Base-by-base conservation (phyloP, 2,329 filamentous ascomycete species). In the Epichloe bromicola region DNA sequence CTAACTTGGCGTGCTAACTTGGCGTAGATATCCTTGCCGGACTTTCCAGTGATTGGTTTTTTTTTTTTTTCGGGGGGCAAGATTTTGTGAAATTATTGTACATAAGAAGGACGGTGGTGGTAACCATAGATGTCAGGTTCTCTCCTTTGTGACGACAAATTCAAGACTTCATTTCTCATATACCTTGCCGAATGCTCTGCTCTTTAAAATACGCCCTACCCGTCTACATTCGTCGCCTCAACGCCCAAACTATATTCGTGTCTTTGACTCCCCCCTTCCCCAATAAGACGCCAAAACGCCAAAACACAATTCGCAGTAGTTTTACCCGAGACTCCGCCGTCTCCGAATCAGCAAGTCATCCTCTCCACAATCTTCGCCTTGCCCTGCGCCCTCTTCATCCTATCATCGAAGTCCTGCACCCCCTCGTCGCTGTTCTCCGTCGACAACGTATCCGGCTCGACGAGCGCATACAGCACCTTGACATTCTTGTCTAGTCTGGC, bases 361-460 rank as follows among this genome's bases (percentile, higher is more conserved):
- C 83, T 83, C 65, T 93, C 85, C 43, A 97, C 82, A 45, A 98
- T 78, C 67, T 91, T 95, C 1, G 80, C 79, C 65, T 95, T 96
- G 3, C 85, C 85, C 58, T 82, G 79, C 4, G 89, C 91, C 56
- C 87, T 79, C 68, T 90, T 93, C 39, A 95, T 63, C 12, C 90
- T 76, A 64, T 96, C 88, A 61, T 98, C 93, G 61, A 95, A 90
- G 60, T 96, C 90, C 48, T 85, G 85, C 20, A 98, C 89, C 0
- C 85, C 83, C 45, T 95, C 88, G 63, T 97, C 91, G 4, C 80
- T 85, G 63, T 98, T 98, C 53, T 83, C 76, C 19, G 83, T 90
- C 15, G 83, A 82, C 42, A 96, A 68, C 1, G 82, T 91, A 5
- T 82, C 81, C 0, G 84, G 83, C 64, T 95, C 88, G 3, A 88